phyloP scores from a whole-genome alignment of 176 grass and related monocot genomes.

The Pontederia crassipes region DNA sequence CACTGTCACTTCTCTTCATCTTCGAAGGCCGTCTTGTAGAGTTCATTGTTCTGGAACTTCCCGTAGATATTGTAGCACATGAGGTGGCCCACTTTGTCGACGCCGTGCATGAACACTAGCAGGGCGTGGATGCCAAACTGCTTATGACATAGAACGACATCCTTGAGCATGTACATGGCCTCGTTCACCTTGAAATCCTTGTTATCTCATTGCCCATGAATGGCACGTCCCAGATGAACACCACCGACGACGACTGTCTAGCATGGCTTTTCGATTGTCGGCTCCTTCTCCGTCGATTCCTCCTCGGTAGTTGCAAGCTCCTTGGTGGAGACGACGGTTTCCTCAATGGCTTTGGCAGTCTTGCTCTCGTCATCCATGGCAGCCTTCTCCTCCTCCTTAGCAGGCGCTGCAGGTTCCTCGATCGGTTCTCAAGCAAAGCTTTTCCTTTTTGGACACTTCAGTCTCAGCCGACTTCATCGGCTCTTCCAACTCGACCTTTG shows the following conservation, averaged over 20 bases:
- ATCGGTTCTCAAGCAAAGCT: slow-evolving; percentile 1
- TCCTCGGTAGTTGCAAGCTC: slow-evolving; percentile 15
- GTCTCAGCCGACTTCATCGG: slow-evolving; percentile 3
- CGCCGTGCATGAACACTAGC: slow-evolving; percentile 72
- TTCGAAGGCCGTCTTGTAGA: slow-evolving; percentile 91
- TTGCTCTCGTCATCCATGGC: slow-evolving; percentile 46
- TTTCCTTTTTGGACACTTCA: background rate
- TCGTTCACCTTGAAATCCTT: slow-evolving; percentile 94
- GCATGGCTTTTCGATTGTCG: background rate
- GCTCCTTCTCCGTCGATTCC: slow-evolving; percentile 13
- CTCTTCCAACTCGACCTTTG: slow-evolving; percentile 25
- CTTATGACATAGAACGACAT: slow-evolving; percentile 78
- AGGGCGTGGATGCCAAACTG: slow-evolving; percentile 70
- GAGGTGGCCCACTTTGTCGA: slow-evolving; percentile 56
- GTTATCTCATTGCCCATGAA: slow-evolving; percentile 66
- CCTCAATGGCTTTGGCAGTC: slow-evolving; percentile 41
- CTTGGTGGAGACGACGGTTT: slow-evolving; percentile 32
- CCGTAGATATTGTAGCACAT: slow-evolving; percentile 89
- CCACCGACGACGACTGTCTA: slow-evolving; percentile 3
- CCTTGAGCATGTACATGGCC: slow-evolving; percentile 65
- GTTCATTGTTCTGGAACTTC: slow-evolving; percentile 91
- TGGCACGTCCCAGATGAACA: slow-evolving; percentile 79
- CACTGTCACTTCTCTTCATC: slow-evolving; percentile 82
- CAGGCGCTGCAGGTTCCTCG: slow-evolving; percentile 24
- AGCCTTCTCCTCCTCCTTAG: slow-evolving; percentile 43